Evolutionary conservation across 2,329 filamentous ascomycete genomes (phyloP), one percentile per base, ranked within the genome.

Genomic region (Leptographium procerum): DNA sequence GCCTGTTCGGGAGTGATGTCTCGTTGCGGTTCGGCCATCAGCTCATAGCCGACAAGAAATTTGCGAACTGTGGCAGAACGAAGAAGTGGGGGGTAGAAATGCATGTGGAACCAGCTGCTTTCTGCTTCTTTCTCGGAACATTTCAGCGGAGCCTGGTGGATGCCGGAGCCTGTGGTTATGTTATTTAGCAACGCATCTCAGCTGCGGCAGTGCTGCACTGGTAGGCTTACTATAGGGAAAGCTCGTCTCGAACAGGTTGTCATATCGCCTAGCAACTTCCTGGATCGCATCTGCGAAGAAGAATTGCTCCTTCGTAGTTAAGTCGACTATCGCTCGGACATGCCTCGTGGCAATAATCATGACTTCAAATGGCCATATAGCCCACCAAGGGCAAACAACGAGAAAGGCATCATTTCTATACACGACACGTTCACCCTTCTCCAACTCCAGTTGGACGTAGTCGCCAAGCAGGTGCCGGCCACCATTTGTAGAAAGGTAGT

Each of bases 1-100:
- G 94, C 94, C 73, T 97, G 94, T 73, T 99, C 94, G 0, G 94
- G 92, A 0, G 94, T 99, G 66, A 99, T 97, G 70, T 99, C 94
- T 60, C 94, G 83, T 73, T 99, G 94, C n/a, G 94, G 92, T 74
- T 99, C 94, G 1, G 89, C 94, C 83, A 99, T 84, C 73, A 99
- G 80, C 74, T 99, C 94, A 70, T 95, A 97, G 0, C 94, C 94
- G 36, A 99, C 94, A 56, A 97, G 73, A 74, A 97, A 99, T 75
- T 99, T 99, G 65, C 89, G 85, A 52, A 99, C 91, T 0, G 91
- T 96, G 2, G 94, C 91, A 52, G 91, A 96, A 59, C 94, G 85
- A 63, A 99, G 78, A 52, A 99, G 78, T 14, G 94, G 94, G 48
- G 94, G 94, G 71, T 96, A 97, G 72, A 99, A 99, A 75, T 99